Conservation (phyloP, 208 protist genomes). For the Wallacemonas sp. region DNA sequence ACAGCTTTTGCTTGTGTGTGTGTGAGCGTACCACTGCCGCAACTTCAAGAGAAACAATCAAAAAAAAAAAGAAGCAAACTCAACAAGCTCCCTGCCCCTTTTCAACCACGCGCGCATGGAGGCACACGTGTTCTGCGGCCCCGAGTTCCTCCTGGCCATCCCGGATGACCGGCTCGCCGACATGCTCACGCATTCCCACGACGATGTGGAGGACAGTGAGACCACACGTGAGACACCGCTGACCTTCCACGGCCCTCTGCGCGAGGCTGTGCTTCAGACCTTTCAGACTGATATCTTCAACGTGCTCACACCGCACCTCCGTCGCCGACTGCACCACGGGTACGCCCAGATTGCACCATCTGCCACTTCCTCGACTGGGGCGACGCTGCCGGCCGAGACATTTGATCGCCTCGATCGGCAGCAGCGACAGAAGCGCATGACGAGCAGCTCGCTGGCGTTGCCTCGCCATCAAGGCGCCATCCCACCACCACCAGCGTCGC, state of each 20-base stretch:
- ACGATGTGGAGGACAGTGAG: slow-evolving; percentile 68
- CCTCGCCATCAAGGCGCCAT: slow-evolving; percentile 16
- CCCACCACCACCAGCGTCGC: slow-evolving; percentile 33
- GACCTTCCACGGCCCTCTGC: slow-evolving; percentile 80
- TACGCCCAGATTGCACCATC: slow-evolving; percentile 67
- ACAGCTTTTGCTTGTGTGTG: too few species aligned
- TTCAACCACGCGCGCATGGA: slow-evolving; percentile 79
- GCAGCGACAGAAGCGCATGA: slow-evolving; percentile 19
- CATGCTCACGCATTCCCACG: slow-evolving; percentile 95
- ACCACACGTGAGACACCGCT: slow-evolving; percentile 33
- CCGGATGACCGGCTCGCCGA: slow-evolving; percentile 83
- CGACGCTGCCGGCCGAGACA: not conserved
- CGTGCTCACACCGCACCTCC: slow-evolving; percentile 81
- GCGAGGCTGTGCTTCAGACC: slow-evolving; percentile 85
- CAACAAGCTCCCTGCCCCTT: too few species aligned
- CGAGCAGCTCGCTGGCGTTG: not conserved
- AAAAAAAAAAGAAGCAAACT: too few species aligned
- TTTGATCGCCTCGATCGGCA: slow-evolving; percentile 19
- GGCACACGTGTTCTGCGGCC: slow-evolving; percentile 98
- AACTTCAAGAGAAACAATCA: too few species aligned
- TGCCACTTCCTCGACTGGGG: slow-evolving; percentile 40
- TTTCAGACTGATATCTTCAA: slow-evolving; percentile 92
- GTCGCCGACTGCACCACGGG: slow-evolving; percentile 42
- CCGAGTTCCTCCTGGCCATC: slow-evolving; percentile 94
- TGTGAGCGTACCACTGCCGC: too few species aligned